Base-by-base conservation (phyloP, 192 early-diverging fungal genomes). In the Spizellomyces punctatus region DNA sequence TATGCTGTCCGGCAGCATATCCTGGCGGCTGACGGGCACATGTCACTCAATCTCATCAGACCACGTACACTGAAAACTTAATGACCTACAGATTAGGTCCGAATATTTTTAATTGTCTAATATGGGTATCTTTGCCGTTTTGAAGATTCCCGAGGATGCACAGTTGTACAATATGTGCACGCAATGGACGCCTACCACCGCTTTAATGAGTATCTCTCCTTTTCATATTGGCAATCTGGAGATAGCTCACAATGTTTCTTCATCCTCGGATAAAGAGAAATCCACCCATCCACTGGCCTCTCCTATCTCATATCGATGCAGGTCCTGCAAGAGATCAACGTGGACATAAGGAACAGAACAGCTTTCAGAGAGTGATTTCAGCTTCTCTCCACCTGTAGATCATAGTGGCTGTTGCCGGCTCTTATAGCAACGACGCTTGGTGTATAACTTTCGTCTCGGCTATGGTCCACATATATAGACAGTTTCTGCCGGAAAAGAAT, bases 361-460 rank as follows among this genome's bases (percentile, higher is more conserved):
- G 27, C 27, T 36, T 36, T 36, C 3, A 36, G 3, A 10, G 54
- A 46, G 10, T 27, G 9, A 6, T 21, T 12, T n/a, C 12, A n/a
- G 16, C 52, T 10, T 27, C 5, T 12, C 63, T 46, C 2, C 63
- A 67, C 89, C 80, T 89, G 83, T 43, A 94, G 81, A 67, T 93
- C 91, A 45, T 86, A 82, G 42, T 80, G 70, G 27, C 78, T 79
- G 56, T 84, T 91, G 10, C 94, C 94, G 3, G 86, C 89, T 41
- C 87, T 76, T 6, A 96, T 76, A 45, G 81, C 80, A 16, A 96
- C 78, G 43, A 72, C 61, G 42, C 79, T 75, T 7, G 94, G 93
- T 0, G 91, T 91, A 75, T 96, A 96, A 66, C 86, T 89, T 76
- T 95, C 93, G 65, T 96, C 94, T 73, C 91, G 85, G 57, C 84